These are phyloP conservation scores for Sphenostylis stenocarpa DNA, from an alignment of 306 rosid genomes.

Conservation along the genomic window DNA sequence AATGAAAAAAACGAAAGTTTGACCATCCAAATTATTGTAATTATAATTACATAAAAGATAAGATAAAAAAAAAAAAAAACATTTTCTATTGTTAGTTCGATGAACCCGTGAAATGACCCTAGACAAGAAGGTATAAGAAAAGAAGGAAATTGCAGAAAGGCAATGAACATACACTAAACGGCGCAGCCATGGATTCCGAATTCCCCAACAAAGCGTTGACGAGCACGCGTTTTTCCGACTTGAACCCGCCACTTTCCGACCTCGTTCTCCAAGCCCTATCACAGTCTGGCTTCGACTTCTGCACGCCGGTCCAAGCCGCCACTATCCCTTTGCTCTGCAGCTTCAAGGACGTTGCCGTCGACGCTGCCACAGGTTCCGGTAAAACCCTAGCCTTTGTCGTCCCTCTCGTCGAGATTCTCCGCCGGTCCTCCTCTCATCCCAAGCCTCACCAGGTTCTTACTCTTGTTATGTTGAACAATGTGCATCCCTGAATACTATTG, in stretches of 20 bases:
- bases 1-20: too few relatives aligned
- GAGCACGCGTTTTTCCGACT: conserved; percentile 77
- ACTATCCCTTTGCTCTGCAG: conserved; percentile 82
- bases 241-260: conserved; percentile 66
- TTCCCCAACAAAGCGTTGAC: conserved; percentile 62
- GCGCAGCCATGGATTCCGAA: conserved; percentile 53
- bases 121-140: background rate
- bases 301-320: conserved; percentile 97
- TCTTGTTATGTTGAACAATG: background rate
- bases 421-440: conserved; percentile 60
- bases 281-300: conserved; percentile 62
- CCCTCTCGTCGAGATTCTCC: conserved; percentile 89
- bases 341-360: conserved; percentile 92
- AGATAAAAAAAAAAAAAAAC: too few relatives aligned
- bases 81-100: background rate
- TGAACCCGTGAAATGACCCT: background rate
- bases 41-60: too few relatives aligned
- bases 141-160: background rate
- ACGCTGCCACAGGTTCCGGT: conserved; percentile 98
- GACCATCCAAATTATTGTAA: too few relatives aligned
- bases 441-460: conserved; percentile 72
- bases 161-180: background rate
- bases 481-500: background rate
- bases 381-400: conserved; percentile 88
- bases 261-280: conserved; percentile 65